Base-by-base conservation (phyloP, 192 early-diverging fungal genomes). In the Coemansia sp. region DNA sequence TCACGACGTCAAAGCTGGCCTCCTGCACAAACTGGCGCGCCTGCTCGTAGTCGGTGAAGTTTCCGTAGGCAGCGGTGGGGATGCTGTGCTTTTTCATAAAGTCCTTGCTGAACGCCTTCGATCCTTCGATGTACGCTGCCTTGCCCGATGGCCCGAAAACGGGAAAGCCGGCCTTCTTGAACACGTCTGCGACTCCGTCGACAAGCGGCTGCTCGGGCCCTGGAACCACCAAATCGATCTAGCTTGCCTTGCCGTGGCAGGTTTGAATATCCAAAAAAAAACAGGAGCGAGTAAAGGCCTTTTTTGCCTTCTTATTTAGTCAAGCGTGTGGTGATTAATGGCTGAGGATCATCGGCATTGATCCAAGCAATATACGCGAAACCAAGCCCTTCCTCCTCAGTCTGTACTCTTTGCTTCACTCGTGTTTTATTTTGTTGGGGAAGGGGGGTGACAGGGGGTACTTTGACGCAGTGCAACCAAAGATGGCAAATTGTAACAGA, bases 51-150 rank as follows among this genome's bases (percentile, higher is more conserved):
- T 90, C 83, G 9, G 91, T 92, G 70, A 97, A 97, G 68, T 84
- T 89, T 48, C 87, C 67, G 83, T 95, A 98, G 20, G 85, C 86
- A 5, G 97, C 97, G 1, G 97, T 99, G 6, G 97, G 95, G 73
- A 99, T 98, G 55, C 83, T 72, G 83, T 99, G 93, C 72, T 88
- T 88, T 79, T 87, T 84, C 97, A 99, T 99, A 70, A 99, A 99
- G 72, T 98, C 90, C 79, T 98, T 99, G 66, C 94, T 91, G 75
- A 97, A 99, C 16, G 95, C 91, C 84, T 99, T 99, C 54, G 97
- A 99, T 3, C 94, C 95, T 78, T 99, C 97, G 77, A 99, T 90
- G 20, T 75, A 80, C 50, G 97, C 92, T 13, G 97, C 97, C 58
- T 86, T 86, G 42, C 77, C 65, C 20, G 93, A 93, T 27, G 97